Conservation (phyloP, 2,329 filamentous ascomycete genomes). For the Rutstroemia sydowiana region DNA sequence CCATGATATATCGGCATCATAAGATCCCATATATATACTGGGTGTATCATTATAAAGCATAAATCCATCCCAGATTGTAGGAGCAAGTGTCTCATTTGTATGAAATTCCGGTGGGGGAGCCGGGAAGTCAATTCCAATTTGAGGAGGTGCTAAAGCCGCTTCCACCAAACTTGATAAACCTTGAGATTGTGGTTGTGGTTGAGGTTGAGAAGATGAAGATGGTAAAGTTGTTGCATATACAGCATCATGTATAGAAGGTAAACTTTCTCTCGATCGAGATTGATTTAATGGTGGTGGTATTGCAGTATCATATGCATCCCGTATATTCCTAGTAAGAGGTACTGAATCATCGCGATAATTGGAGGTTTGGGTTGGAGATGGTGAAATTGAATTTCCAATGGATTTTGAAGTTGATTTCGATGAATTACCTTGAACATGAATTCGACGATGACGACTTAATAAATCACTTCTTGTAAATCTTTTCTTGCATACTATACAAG, state of each 20-base stretch:
- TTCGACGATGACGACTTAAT: constrained; percentile 26
- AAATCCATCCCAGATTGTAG: constrained; percentile 24
- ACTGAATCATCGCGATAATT: constrained; percentile 6
- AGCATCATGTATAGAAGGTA: constrained; percentile 5
- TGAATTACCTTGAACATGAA: constrained; percentile 15
- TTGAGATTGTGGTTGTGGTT: too few species aligned
- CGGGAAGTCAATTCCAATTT: constrained; percentile 13
- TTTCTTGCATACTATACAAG: constrained; percentile 24
- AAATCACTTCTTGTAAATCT: constrained; percentile 27
- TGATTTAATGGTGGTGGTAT: neutral
- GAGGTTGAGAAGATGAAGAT: constrained; percentile 10
- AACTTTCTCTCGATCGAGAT: neutral
- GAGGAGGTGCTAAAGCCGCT: constrained; percentile 21
- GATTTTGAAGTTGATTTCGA: constrained; percentile 4
- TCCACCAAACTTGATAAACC: constrained; percentile 26
- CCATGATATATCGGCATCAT: constrained; percentile 28
- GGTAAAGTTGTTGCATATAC: constrained; percentile 2
- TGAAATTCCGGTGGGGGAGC: neutral
- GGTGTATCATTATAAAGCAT: constrained; percentile 21
- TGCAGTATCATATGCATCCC: neutral
- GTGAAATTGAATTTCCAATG: constrained; percentile 14
- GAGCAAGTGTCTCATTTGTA: constrained; percentile 15
- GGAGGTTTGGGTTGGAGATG: constrained; percentile 8
- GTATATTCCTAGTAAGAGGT: neutral
- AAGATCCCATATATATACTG: constrained; percentile 24